A percentile compares a stretch with the other conserved stretches of the same genome.
Evolutionary conservation across 495 filamentous ascomycete genomes (phyloP).

Genomic region (Podospora anserina): DNA sequence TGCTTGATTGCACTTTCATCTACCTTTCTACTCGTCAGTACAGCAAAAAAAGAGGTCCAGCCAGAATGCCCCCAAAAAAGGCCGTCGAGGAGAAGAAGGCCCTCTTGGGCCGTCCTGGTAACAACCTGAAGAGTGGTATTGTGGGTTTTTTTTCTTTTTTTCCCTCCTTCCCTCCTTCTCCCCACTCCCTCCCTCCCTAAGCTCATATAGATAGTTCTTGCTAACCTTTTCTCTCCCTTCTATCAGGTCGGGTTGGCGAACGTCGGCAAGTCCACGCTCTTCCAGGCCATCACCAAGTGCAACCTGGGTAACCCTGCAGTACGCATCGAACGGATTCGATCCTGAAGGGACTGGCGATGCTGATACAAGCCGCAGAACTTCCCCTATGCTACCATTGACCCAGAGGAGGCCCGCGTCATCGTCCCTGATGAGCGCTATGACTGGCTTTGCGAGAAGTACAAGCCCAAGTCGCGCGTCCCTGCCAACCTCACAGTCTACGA

Average conservation of each 20-base stretch:
- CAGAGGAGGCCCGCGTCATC: constrained; percentile 96
- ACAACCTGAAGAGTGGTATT: constrained; percentile 99
- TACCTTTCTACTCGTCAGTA: constrained; percentile 48
- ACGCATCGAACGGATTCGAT: constrained; percentile 30
- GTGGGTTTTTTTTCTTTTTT: constrained; percentile 57
- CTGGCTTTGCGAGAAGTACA: constrained; percentile 93
- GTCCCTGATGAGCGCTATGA: constrained; percentile 96
- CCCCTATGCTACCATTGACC: constrained; percentile 97
- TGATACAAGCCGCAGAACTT: constrained; percentile 66
- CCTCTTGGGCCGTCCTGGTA: constrained; percentile 89
- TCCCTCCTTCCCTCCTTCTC: constrained; percentile 12
- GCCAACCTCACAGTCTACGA: constrained; percentile 99
- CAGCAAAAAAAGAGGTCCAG: constrained; percentile 40
- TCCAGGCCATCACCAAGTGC: constrained; percentile 99
- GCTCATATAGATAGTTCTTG: neutral
- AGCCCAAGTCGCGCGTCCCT: constrained; percentile 92
- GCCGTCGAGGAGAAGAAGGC: constrained; percentile 70
- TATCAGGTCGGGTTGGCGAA: constrained; percentile 94
- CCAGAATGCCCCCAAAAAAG: constrained; percentile 78
- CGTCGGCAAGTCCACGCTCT: constrained; percentile 98
- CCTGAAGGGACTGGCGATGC: constrained; percentile 23
- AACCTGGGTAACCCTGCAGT: constrained; percentile 95
- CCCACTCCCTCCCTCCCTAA: neutral
- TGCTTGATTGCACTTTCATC: constrained; percentile 46
- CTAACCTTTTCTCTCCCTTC: constrained; percentile 28